Evolutionary conservation across 225 moss, liverwort and hornwort genomes (phyloP).

Genomic region (Sphagnum tenellum): DNA sequence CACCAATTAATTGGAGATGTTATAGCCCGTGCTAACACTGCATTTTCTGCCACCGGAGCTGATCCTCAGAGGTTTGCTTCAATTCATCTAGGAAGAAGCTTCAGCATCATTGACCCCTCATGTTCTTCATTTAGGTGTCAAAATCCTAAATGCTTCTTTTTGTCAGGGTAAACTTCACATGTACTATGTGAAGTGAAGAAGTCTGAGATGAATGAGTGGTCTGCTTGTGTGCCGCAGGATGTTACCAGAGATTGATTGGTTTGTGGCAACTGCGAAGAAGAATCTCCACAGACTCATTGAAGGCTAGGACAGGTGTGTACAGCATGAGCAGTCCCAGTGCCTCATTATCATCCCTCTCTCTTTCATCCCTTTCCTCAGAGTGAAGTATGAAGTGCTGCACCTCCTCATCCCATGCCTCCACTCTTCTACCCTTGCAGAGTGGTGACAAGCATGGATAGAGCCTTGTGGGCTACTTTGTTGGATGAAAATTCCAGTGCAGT

Average conservation of each 20-base stretch:
- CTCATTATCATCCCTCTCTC: slow-evolving; percentile 57
- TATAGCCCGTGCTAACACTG: slow-evolving; percentile 63
- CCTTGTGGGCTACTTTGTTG: too few species aligned
- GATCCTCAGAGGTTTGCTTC: slow-evolving; percentile 54
- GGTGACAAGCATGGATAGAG: too few species aligned
- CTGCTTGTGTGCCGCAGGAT: slow-evolving; percentile 28
- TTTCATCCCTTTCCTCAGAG: slow-evolving; percentile 69
- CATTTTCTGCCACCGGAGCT: slow-evolving; percentile 58
- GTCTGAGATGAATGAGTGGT: background rate
- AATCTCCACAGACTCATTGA: slow-evolving; percentile 48
- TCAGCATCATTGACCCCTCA: too few species aligned
- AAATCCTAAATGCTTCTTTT: too few species aligned
- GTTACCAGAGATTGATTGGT: slow-evolving; percentile 77
- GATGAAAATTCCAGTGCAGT: too few species aligned
- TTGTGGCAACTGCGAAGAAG: slow-evolving; percentile 51
- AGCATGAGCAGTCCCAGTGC: slow-evolving; percentile 59
- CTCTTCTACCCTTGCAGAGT: too few species aligned
- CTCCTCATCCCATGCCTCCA: too few species aligned
- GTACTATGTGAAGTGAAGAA: too few species aligned
- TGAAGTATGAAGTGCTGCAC: background rate
- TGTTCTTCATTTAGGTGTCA: too few species aligned
- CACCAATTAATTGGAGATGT: slow-evolving; percentile 64
- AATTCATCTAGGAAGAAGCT: too few species aligned
- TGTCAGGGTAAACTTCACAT: too few species aligned
- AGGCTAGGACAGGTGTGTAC: slow-evolving; percentile 32